Percentiles rank a stretch among this genome's conserved stretches.
phyloP scores from a whole-genome alignment of 2,329 filamentous ascomycete species.

The Talaromyces funiculosus region DNA sequence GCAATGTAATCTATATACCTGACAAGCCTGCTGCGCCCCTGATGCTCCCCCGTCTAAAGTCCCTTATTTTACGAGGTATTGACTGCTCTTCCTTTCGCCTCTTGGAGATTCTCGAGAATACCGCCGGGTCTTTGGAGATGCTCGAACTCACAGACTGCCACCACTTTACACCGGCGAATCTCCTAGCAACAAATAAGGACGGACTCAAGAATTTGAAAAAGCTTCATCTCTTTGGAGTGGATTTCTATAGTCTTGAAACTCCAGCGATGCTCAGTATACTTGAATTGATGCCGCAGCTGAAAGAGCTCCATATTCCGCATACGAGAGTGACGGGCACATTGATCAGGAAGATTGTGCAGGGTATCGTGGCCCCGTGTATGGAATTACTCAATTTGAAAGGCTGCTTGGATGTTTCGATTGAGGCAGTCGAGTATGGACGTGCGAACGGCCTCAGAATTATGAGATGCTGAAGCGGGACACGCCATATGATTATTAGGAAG shows the following conservation, averaged over 20 bases:
- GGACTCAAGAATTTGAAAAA: conserved; percentile 21
- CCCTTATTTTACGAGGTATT: conserved; percentile 15
- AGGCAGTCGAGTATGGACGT: conserved; percentile 31
- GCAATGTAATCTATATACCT: not conserved
- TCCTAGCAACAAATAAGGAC: not conserved
- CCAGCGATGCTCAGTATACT: conserved; percentile 17
- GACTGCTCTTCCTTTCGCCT: conserved; percentile 3
- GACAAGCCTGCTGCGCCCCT: conserved; percentile 7
- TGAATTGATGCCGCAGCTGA: conserved; percentile 23
- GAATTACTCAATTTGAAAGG: conserved; percentile 23
- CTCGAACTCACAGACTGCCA: conserved; percentile 5
- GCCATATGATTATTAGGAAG: not conserved
- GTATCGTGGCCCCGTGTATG: conserved; percentile 14
- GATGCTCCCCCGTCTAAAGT: conserved; percentile 25
- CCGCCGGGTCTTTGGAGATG: not conserved
- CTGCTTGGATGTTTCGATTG: conserved; percentile 28
- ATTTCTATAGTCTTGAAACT: conserved; percentile 24
- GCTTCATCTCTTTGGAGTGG: conserved; percentile 22
- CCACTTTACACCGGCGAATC: not conserved
- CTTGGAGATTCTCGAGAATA: not conserved
- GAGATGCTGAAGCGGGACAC: not conserved
- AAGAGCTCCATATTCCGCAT: conserved; percentile 28
- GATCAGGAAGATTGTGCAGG: conserved; percentile 26
- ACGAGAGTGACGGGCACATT: conserved; percentile 31
- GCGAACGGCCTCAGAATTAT: conserved; percentile 16